These are phyloP conservation scores for Lagenaria siceraria DNA, from an alignment of 306 rosid genomes.

Conservation along the genomic window DNA sequence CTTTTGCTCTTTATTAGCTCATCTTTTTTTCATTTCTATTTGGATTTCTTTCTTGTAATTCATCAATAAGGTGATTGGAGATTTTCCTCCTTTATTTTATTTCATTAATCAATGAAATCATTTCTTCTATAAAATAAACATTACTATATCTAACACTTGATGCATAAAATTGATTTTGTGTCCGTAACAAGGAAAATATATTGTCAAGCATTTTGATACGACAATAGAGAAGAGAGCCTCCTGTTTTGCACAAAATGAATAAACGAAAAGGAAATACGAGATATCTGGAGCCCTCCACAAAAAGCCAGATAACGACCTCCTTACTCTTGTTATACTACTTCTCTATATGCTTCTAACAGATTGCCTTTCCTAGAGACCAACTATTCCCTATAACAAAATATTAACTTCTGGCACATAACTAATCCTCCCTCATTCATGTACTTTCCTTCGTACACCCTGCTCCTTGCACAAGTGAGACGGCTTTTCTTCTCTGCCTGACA, in stretches of 20 bases:
- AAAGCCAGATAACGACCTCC: neutral
- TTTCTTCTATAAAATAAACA: neutral
- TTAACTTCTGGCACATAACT: neutral
- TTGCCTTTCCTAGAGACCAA: neutral
- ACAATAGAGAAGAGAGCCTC: neutral
- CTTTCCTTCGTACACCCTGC: neutral
- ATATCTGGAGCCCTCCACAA: neutral
- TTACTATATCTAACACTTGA: conserved; percentile 3
- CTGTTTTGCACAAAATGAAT: neutral
- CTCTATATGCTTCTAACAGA: neutral
- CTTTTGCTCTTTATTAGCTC: too few species aligned
- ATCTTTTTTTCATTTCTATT: too few species aligned
- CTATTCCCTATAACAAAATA: neutral
- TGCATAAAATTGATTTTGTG: neutral
- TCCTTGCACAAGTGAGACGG: neutral
- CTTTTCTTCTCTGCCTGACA: neutral
- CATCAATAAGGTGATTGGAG: too few species aligned
- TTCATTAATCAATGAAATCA: too few species aligned
- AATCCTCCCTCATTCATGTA: neutral
- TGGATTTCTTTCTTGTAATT: too few species aligned
- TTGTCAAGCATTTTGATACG: neutral
- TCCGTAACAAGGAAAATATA: neutral
- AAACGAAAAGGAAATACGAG: neutral
- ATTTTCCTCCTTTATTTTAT: too few species aligned
- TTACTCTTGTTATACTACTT: neutral